Conservation (phyloP, 2,329 filamentous ascomycete species). For the Calonectria crousiana region DNA sequence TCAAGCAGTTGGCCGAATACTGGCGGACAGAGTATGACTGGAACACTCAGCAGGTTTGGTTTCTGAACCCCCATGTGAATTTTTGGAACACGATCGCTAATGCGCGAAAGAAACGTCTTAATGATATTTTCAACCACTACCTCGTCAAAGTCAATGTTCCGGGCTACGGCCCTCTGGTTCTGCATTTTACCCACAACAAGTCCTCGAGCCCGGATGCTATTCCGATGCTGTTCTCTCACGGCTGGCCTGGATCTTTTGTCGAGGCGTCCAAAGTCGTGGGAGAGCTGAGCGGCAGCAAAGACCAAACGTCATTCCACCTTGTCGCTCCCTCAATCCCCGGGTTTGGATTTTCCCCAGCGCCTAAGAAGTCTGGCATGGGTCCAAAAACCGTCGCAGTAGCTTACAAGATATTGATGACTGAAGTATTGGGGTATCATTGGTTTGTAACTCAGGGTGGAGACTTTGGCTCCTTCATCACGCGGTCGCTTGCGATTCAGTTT, state of each 20-base stretch:
- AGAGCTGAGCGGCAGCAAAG: constrained; percentile 47
- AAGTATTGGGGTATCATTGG: constrained; percentile 1
- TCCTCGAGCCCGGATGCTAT: background rate
- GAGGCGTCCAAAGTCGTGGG: constrained; percentile 71
- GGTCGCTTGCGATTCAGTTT: constrained; percentile 69
- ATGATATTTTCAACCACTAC: constrained; percentile 26
- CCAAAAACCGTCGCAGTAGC: constrained; percentile 61
- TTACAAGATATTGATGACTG: constrained; percentile 44
- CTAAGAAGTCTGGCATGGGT: constrained; percentile 74
- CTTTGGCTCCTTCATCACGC: constrained; percentile 76
- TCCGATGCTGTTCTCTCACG: constrained; percentile 16
- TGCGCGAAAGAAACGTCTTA: background rate
- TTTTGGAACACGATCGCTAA: background rate
- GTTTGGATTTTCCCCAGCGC: constrained; percentile 61
- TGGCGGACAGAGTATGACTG: constrained; percentile 27
- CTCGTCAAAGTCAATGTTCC: constrained; percentile 31
- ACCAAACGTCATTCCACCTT: constrained; percentile 60
- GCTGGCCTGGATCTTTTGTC: constrained; percentile 72
- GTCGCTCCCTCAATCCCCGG: constrained; percentile 65
- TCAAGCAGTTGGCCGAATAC: constrained; percentile 26
- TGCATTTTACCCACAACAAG: constrained; percentile 11
- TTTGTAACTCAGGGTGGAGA: constrained; percentile 70
- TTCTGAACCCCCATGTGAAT: background rate
- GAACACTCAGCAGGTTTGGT: constrained; percentile 18
- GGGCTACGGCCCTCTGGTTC: constrained; percentile 22